These are phyloP conservation scores for Monosiga brevicollis DNA, from an alignment of 78 protist species.

Conservation along the genomic window DNA sequence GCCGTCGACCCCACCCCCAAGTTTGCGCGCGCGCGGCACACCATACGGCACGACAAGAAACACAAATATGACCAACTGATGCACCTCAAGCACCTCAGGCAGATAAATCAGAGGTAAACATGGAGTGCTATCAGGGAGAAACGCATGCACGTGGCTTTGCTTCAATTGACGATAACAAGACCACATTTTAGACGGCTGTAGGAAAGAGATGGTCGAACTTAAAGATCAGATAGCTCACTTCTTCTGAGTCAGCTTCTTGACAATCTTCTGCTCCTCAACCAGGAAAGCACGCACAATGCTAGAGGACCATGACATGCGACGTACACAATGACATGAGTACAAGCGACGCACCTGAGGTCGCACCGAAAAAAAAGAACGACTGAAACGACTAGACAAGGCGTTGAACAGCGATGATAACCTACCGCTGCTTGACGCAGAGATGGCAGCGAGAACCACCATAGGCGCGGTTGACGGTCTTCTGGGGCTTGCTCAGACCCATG, in stretches of 20 bases:
- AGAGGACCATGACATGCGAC: not conserved
- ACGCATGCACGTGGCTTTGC: too few relatives aligned
- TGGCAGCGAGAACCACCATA: constrained; percentile 87
- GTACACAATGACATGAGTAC: not conserved
- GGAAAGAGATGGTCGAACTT: too few relatives aligned
- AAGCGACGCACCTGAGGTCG: not conserved
- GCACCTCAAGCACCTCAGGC: too few relatives aligned
- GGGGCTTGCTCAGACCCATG: constrained; percentile 30
- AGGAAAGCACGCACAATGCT: constrained; percentile 93
- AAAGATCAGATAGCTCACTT: too few relatives aligned
- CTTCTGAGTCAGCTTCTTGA: constrained; percentile 82
- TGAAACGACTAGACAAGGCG: not conserved
- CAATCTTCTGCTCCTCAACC: constrained; percentile 93
- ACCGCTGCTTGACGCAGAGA: constrained; percentile 77
- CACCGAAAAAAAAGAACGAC: not conserved
- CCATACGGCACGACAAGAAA: too few relatives aligned
- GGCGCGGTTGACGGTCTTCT: constrained; percentile 80
- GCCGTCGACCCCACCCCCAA: too few relatives aligned
- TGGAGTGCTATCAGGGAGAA: too few relatives aligned
- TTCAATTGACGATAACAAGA: too few relatives aligned
- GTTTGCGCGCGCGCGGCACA: too few relatives aligned
- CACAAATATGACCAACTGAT: too few relatives aligned
- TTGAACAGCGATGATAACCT: not conserved
- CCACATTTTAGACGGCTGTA: too few relatives aligned
- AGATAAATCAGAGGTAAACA: too few relatives aligned